A percentile compares a stretch with the other conserved stretches of the same genome.
Evolutionary conservation across 208 protist species (phyloP).

Genomic region (Acanthamoeba culbertsoni): DNA sequence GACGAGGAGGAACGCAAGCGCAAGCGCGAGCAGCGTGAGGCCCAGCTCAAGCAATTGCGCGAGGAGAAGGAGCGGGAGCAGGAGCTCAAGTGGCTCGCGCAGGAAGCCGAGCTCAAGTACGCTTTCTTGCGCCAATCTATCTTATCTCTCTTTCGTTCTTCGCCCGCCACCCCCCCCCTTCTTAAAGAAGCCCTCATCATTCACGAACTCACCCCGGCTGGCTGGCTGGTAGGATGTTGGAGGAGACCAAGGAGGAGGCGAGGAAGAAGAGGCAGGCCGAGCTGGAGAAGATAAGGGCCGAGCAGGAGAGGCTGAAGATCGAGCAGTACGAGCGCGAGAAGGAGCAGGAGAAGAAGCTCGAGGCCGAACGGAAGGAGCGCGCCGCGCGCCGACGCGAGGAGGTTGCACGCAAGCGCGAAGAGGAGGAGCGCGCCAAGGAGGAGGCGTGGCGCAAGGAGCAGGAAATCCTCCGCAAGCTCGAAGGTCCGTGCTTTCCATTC

Average conservation of each 20-base stretch:
- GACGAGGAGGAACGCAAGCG: background rate
- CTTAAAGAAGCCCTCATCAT: no score
- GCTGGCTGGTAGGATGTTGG: no score
- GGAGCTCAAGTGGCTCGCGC: constrained; percentile 42
- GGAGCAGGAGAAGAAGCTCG: background rate
- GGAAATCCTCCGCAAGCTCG: constrained; percentile 13
- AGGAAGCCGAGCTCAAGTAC: constrained; percentile 23
- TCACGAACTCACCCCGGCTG: no score
- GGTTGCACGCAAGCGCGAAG: background rate
- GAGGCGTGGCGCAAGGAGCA: constrained; percentile 37
- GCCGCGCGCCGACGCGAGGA: background rate
- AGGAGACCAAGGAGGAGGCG: background rate
- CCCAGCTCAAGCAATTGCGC: background rate
- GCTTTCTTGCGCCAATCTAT: background rate
- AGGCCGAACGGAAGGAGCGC: constrained; percentile 3
- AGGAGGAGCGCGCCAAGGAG: constrained; percentile 51
- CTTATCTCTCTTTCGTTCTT: no score
- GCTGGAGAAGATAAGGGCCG: background rate
- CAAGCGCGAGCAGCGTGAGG: background rate
- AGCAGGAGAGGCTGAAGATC: constrained; percentile 39
- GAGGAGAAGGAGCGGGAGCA: constrained; percentile 45
- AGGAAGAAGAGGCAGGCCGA: background rate
- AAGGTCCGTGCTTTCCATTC: background rate
- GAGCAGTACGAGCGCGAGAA: constrained; percentile 15
- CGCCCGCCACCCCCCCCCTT: no score